Conservation (phyloP, 371 early-diverging fungal species). For the Apophysomyces trapeziformis region DNA sequence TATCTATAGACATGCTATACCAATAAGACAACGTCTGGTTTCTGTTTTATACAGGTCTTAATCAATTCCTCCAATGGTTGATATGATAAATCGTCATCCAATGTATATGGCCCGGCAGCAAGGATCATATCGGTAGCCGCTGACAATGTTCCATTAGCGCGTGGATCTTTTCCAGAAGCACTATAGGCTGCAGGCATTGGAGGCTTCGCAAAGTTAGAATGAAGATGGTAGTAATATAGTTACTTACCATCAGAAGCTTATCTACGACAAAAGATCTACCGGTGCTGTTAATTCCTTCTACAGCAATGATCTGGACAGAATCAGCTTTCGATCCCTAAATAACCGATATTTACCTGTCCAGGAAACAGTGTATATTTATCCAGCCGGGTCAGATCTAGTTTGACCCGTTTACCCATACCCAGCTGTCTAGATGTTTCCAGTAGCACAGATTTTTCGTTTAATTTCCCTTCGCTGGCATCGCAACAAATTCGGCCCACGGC, state of each 20-base stretch:
- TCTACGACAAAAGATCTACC: constrained; percentile 27
- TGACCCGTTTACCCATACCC: constrained; percentile 75
- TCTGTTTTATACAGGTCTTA: constrained; percentile 53
- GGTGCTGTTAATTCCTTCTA: constrained; percentile 47
- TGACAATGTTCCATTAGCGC: constrained; percentile 27
- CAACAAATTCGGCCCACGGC: constrained; percentile 80
- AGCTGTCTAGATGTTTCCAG: constrained; percentile 78
- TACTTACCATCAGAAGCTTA: constrained; percentile 21
- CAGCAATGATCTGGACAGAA: constrained; percentile 35
- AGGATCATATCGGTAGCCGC: constrained; percentile 68
- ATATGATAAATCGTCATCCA: constrained; percentile 74
- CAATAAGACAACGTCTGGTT: constrained; percentile 82
- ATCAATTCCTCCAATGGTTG: constrained; percentile 80
- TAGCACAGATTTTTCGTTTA: constrained; percentile 71
- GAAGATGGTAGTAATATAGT: neutral
- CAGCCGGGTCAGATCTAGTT: constrained; percentile 59
- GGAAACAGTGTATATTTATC: constrained; percentile 70
- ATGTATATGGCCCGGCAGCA: constrained; percentile 87
- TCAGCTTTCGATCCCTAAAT: neutral
- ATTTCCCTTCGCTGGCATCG: constrained; percentile 63
- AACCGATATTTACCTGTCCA: constrained; percentile 63
- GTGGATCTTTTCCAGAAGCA: constrained; percentile 22
- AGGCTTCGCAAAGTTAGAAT: constrained; percentile 26
- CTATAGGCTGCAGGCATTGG: constrained; percentile 29
- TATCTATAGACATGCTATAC: constrained; percentile 23